Evolutionary conservation across 768 basidiomycete genomes (phyloP), one percentile per base, ranked within the genome.

Genomic region (Phaffia tasmanica): DNA sequence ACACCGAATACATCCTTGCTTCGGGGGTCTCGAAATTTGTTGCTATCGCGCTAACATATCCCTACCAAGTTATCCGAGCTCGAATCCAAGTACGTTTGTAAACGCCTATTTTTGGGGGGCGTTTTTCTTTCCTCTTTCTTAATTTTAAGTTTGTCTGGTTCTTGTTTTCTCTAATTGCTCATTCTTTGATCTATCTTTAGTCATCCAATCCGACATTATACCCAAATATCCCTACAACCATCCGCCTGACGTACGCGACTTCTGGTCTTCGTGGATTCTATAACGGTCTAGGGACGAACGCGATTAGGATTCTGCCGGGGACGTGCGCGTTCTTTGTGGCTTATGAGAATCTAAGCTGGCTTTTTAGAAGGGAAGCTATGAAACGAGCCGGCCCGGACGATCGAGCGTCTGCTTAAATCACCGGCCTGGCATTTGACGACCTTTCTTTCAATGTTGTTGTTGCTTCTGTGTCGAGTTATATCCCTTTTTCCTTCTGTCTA

Each of bases 321-420:
- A 98, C 94, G 3, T 97, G 94, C 75, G 88, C 97, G 56, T 98
- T 94, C 5, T 95, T 98, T 71, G 94, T 98, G 49, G 92, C 97
- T 23, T 99, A 98, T 75, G 95, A 77, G 70, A 76, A 77, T 62
- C 48, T 77, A 47, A 74, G 75, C 1, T 76, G 74, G 75, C 74
- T 69, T 3, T 76, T 76, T 59, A 64, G 76, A 49, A 61, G 72
- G 1, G 63, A 73, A 42, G 76, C 75, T 4, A 68, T 71, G 27
- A 72, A 42, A 35, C 30, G 65, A 58, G 65, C 59, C 23, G 65
- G 47, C 1, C 30, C 4, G 49, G 25, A 16, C 19, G 54, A n/a
- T 42, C 35, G 35, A 42, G 35, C 35, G 11, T 42, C 35, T 4
- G 35, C 35, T 42, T 42, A 11, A 42, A 42, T 11, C 11, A 42